Percentiles rank a stretch among this genome's conserved stretches.
phyloP scores from a whole-genome alignment of 176 grass and related monocot species.

The Hyparrhenia diplandra region DNA sequence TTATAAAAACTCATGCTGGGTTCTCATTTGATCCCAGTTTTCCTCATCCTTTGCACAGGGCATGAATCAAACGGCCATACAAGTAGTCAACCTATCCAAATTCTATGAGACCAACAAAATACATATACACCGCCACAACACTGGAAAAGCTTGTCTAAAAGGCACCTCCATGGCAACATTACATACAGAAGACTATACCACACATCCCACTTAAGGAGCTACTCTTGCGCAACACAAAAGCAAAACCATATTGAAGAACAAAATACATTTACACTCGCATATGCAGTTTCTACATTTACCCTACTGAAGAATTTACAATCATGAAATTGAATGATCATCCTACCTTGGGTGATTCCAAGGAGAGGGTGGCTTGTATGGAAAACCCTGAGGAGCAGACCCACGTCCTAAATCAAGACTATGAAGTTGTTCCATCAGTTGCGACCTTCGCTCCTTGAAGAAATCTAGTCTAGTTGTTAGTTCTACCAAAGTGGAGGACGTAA shows the following conservation, averaged over 20 bases:
- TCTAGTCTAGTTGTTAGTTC: constrained; percentile 95
- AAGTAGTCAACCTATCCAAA: constrained; percentile 5
- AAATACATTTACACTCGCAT: constrained; percentile 35
- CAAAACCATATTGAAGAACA: constrained; percentile 1
- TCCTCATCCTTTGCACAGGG: background rate
- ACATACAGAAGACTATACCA: constrained; percentile 14
- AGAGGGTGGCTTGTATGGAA: constrained; percentile 66
- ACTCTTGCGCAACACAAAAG: background rate
- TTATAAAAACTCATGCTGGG: background rate
- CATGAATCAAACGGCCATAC: constrained; percentile 11
- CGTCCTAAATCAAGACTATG: constrained; percentile 91
- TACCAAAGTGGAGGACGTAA: constrained; percentile 88
- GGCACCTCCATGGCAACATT: constrained; percentile 5
- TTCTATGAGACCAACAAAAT: background rate
- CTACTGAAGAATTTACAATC: constrained; percentile 52
- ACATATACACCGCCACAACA: constrained; percentile 12
- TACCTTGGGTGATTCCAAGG: constrained; percentile 85
- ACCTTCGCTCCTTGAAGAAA: constrained; percentile 97
- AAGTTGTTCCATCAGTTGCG: constrained; percentile 97
- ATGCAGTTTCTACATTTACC: constrained; percentile 22
- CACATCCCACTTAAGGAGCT: constrained; percentile 10
- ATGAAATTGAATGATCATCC: constrained; percentile 20
- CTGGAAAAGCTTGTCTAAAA: constrained; percentile 8
- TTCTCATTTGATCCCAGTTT: constrained; percentile 6
- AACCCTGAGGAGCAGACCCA: constrained; percentile 61